Evolutionary conservation across 1,139 yeast species (phyloP).

Genomic region (Geotrichum australiense): DNA sequence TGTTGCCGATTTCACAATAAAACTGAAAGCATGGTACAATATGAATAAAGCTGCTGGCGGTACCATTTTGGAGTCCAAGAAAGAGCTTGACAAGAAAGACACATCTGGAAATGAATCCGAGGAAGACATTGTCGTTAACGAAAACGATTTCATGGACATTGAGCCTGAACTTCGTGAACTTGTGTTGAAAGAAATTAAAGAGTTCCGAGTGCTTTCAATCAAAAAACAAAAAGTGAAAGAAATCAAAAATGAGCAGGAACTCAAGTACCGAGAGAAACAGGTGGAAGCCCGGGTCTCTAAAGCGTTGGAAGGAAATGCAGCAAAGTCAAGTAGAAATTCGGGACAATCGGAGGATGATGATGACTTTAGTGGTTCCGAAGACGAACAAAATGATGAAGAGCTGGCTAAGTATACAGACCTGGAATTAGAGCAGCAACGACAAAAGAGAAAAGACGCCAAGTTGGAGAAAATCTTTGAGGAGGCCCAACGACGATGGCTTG

Average conservation of each 20-base stretch:
- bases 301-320: constrained; percentile 16
- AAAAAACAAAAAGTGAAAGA: constrained; percentile 23
- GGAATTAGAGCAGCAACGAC: constrained; percentile 20
- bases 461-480: constrained; percentile 22
- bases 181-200: constrained; percentile 22
- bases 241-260: constrained; percentile 24
- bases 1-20: constrained; percentile 14
- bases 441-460: constrained; percentile 18
- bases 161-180: constrained; percentile 14
- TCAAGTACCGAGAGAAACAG: constrained; percentile 20
- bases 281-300: constrained; percentile 20
- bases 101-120: constrained; percentile 23
- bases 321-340: not conserved
- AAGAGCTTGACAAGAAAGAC: constrained; percentile 8
- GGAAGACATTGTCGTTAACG: constrained; percentile 27
- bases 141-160: constrained; percentile 19
- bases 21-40: constrained; percentile 14
- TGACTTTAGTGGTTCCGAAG: constrained; percentile 9
- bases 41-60: constrained; percentile 14
- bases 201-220: constrained; percentile 31
- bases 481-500: constrained; percentile 25
- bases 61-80: constrained; percentile 13
- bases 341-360: too few species aligned
- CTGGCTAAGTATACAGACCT: constrained; percentile 19
- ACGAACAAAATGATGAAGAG: constrained; percentile 7